A percentile compares a stretch with the other conserved stretches of the same genome.
Conservation (phyloP, 2,329 filamentous ascomycete species). For the Fusarium sp. region DNA sequence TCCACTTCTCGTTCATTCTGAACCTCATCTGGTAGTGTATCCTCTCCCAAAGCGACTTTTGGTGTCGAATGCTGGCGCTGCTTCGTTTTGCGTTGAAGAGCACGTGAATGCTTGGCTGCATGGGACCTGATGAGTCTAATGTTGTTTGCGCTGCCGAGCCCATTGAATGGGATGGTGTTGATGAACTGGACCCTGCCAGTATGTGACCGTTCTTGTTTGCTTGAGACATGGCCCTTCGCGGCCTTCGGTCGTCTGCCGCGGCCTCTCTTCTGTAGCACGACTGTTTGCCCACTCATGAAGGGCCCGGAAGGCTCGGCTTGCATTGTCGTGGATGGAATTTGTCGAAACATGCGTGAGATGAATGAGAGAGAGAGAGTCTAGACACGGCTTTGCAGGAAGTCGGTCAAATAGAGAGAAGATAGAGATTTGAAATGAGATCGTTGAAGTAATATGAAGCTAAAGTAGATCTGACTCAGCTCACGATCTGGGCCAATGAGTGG, state of each 20-base stretch:
- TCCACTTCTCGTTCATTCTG: background rate
- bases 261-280: background rate
- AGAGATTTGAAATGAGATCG: background rate
- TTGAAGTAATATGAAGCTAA: background rate
- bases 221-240: background rate
- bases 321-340: no score
- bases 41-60: background rate
- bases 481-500: background rate
- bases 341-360: no score
- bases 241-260: slow-evolving; percentile 2
- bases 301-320: background rate
- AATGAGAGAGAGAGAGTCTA: no score
- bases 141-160: background rate
- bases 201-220: background rate
- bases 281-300: background rate
- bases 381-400: background rate
- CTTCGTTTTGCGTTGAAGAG: background rate
- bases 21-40: background rate
- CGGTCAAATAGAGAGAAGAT: background rate
- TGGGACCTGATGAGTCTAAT: slow-evolving; percentile 17
- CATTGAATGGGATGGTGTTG: slow-evolving; percentile 1
- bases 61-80: background rate
- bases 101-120: background rate
- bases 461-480: background rate
- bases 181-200: slow-evolving; percentile 2